Conservation (phyloP, 768 basidiomycete species). For the Cystofilobasidium capitatum region DNA sequence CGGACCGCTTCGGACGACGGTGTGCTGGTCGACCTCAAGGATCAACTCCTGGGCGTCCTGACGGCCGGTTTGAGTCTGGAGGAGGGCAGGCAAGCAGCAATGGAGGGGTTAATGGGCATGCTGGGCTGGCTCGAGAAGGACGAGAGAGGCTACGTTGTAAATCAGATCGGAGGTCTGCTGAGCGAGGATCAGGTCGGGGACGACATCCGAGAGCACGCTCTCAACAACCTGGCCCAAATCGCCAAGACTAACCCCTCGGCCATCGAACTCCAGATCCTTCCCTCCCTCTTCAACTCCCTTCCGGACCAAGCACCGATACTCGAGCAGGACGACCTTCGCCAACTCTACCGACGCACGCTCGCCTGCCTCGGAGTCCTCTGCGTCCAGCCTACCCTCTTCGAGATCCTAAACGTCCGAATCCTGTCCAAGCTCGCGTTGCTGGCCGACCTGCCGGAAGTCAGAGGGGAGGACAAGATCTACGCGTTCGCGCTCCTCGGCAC, state of each 20-base stretch:
- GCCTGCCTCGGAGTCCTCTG: conserved; percentile 63
- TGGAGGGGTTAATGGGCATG: background rate
- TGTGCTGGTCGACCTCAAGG: conserved; percentile 55
- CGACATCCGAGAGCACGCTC: conserved; percentile 43
- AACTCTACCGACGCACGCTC: conserved; percentile 58
- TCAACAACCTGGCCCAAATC: conserved; percentile 58
- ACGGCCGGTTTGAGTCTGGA: conserved; percentile 24
- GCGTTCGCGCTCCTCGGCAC: conserved; percentile 70
- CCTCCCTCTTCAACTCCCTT: conserved; percentile 63
- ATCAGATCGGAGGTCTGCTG: background rate
- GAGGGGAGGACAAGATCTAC: conserved; percentile 58
- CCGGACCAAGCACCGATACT: conserved; percentile 57
- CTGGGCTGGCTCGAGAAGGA: background rate
- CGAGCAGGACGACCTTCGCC: conserved; percentile 50
- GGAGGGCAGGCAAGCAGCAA: conserved; percentile 1
- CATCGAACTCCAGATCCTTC: conserved; percentile 65
- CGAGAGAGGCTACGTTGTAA: background rate
- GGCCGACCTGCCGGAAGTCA: conserved; percentile 28
- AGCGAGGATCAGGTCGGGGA: background rate
- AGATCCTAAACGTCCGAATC: conserved; percentile 66
- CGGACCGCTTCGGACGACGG: conserved; percentile 27
- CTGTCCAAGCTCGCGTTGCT: conserved; percentile 58
- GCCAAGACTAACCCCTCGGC: conserved; percentile 53
- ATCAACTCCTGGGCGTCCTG: conserved; percentile 53
- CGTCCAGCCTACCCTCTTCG: conserved; percentile 65